Base-by-base conservation (phyloP, 495 filamentous ascomycete genomes). In the Aspergillus saccharolyticus region DNA sequence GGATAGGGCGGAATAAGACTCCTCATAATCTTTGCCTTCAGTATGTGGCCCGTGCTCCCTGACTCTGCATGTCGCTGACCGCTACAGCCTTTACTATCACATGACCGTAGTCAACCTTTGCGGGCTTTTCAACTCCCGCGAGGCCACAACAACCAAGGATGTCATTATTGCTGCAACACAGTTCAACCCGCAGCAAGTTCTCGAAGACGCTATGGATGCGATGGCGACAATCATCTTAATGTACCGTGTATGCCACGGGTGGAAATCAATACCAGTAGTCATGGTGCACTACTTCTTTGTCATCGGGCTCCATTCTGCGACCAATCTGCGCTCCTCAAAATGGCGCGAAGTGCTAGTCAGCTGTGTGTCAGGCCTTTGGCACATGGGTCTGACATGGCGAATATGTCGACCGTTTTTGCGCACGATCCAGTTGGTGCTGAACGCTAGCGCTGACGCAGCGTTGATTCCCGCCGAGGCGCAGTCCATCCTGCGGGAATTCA, bases 331-430 rank as follows among this genome's bases (percentile, higher is more conserved):
- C 15, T 50, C 47, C n/a, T 50, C 47, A 1, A 50, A 50, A 16
- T 50, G 47, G 47, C 47, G 47, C 47, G 47, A 50, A 28, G 47
- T 30, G 47, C 47, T 50, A 10, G 47, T 50, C 9, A 50, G 47
- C 47, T 50, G 47, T 15, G 47, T 50, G 20, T 50, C 47, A 16
- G 47, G 47, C 0, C 47, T 50, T 1, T 50, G 47, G 47, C 47
- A 50, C 22, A 50, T 50, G 47, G 47, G 47, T 0, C 47, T 50
- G 2, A 24, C 28, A 14, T 50, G 47, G 47, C 47, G 47, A 16
- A 28, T 50, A 17, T 50, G 21, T 7, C 47, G 47, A 8, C 22
- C 47, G 0, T 50, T 50, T n/a, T 14, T 50, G 22, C 47, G 47
- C 9, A 50, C 47, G 10, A 50, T 50, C 22, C 47, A 50, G 22